Conservation (phyloP, 2,329 filamentous ascomycete genomes). For the Westerdykella aurantiaca region DNA sequence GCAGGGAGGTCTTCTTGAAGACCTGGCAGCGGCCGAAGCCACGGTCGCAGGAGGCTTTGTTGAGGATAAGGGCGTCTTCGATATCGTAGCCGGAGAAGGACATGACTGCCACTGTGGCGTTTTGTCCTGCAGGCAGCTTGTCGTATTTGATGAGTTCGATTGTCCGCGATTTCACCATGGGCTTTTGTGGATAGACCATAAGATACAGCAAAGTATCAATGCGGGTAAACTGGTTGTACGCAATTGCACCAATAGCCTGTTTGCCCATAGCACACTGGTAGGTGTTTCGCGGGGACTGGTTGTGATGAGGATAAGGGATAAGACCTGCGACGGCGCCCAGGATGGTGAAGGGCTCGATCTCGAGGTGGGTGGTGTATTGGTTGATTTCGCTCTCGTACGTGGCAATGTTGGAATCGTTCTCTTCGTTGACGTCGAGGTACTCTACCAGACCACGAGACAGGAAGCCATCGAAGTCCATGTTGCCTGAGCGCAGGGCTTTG, state of each 20-base stretch:
- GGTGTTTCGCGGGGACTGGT: constrained; percentile 96
- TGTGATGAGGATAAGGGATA: constrained; percentile 97
- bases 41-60: constrained; percentile 91
- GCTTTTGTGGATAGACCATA: constrained; percentile 94
- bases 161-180: constrained; percentile 94
- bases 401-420: constrained; percentile 91
- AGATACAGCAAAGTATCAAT: constrained; percentile 96
- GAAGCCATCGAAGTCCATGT: constrained; percentile 90
- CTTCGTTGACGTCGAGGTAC: constrained; percentile 96
- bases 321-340: constrained; percentile 91
- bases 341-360: constrained; percentile 97
- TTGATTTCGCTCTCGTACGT: constrained; percentile 82
- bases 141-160: constrained; percentile 97
- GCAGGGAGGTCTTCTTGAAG: constrained; percentile 87
- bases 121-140: constrained; percentile 93
- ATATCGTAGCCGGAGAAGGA: constrained; percentile 99
- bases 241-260: constrained; percentile 97
- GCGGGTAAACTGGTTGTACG: constrained; percentile 94
- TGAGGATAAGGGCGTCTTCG: constrained; percentile 92
- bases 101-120: constrained; percentile 97
- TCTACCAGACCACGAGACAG: constrained; percentile 84
- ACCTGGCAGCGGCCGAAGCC: constrained; percentile 97
- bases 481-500: constrained; percentile 73
- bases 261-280: constrained; percentile 99
- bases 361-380: constrained; percentile 80